Evolutionary conservation across 495 filamentous ascomycete genomes (phyloP).

Genomic region (Trichocladium antarcticum): DNA sequence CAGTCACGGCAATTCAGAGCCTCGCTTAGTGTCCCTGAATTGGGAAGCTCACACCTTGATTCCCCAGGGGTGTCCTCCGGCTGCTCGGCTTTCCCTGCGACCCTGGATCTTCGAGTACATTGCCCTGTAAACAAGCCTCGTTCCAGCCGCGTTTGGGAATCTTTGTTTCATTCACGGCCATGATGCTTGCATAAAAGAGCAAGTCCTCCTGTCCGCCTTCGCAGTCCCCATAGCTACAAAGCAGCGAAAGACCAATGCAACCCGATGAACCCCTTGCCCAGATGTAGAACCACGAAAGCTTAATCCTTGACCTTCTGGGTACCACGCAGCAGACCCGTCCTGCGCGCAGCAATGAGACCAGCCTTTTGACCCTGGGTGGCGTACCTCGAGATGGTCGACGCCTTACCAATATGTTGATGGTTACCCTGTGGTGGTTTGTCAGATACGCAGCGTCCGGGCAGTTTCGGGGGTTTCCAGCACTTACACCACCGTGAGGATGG

Average conservation of each 20-base stretch:
- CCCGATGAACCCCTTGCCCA: constrained; percentile 45
- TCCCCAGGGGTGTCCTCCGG: constrained; percentile 8
- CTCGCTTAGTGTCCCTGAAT: constrained; percentile 5
- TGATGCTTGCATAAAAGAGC: constrained; percentile 25
- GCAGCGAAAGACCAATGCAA: constrained; percentile 44
- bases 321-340: constrained; percentile 98
- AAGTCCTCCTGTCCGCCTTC: constrained; percentile 27
- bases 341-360: constrained; percentile 97
- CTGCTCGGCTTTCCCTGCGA: constrained; percentile 8
- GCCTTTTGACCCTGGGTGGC: constrained; percentile 98
- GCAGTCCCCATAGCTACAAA: constrained; percentile 41
- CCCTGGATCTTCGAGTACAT: constrained; percentile 5
- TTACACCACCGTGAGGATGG: constrained; percentile 90
- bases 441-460: constrained; percentile 16
- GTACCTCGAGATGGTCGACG: constrained; percentile 96
- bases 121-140: constrained; percentile 9
- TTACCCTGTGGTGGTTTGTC: constrained; percentile 61
- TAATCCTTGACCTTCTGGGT: constrained; percentile 99
- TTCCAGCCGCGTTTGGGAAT: constrained; percentile 26
- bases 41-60: constrained; percentile 6
- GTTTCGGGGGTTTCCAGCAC: constrained; percentile 8
- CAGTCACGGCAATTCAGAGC: constrained; percentile 3
- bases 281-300: constrained; percentile 42
- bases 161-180: constrained; percentile 28
- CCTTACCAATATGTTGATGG: constrained; percentile 99